A percentile compares a stretch with the other conserved stretches of the same genome.
Evolutionary conservation across 2,329 filamentous ascomycete genomes (phyloP).

Genomic region (Diaporthe longicolla): DNA sequence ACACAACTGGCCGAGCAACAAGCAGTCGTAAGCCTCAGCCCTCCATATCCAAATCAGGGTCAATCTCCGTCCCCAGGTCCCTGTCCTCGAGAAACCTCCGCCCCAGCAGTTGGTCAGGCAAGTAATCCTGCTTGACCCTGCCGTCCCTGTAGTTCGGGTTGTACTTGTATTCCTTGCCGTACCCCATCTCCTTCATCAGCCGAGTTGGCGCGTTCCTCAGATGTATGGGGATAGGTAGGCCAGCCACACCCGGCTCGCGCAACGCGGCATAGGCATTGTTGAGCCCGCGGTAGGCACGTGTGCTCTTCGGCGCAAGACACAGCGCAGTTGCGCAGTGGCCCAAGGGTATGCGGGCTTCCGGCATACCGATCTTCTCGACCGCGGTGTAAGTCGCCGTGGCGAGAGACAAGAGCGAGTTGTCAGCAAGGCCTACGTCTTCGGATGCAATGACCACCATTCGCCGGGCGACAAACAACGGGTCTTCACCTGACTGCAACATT

Average conservation of each 20-base stretch:
- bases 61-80: conserved; percentile 84
- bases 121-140: conserved; percentile 86
- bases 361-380: conserved; percentile 93
- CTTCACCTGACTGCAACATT: conserved; percentile 96
- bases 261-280: conserved; percentile 85
- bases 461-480: conserved; percentile 91
- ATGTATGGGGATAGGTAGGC: conserved; percentile 87
- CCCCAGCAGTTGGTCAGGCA: conserved; percentile 82
- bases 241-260: conserved; percentile 85
- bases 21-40: conserved; percentile 32
- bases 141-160: conserved; percentile 92
- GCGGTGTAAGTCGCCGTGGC: conserved; percentile 90
- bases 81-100: conserved; percentile 82
- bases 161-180: conserved; percentile 95
- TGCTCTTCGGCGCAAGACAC: conserved; percentile 86
- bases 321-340: conserved; percentile 90
- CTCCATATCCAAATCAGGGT: conserved; percentile 73
- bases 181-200: conserved; percentile 93
- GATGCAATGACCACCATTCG: conserved; percentile 95
- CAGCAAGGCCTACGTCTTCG: conserved; percentile 92
- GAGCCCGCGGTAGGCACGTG: conserved; percentile 85
- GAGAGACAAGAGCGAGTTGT: conserved; percentile 85
- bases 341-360: conserved; percentile 92
- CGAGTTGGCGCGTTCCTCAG: conserved; percentile 92
- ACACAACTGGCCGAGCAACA: background rate